Evolutionary conservation across 1,284 basidiomycete genomes (phyloP), one percentile per base, ranked within the genome.

Genomic region (Ceratobasidium sp.): DNA sequence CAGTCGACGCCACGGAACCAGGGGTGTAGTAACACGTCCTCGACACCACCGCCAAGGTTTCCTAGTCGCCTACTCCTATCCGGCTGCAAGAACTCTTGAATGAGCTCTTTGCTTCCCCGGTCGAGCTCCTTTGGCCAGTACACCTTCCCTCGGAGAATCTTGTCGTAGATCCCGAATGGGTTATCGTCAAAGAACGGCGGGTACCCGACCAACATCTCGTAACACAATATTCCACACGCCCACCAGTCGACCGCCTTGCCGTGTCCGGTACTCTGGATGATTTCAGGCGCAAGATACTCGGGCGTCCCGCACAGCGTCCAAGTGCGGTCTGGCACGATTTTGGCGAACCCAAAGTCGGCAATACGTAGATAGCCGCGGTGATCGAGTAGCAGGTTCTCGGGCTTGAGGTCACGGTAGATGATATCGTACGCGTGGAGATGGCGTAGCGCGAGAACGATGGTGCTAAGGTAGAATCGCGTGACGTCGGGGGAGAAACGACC

Each of bases 221-320:
- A 99, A 81, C 97, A 94, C 80, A 99, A 86, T 20, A 99, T 96
- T 40, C 97, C 97, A 80, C 97, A 94, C 1, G 98, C 96, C 92
- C 98, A 99, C 97, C 97, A 99, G 84, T 99, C 97, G 3, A 98
- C 97, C 50, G 95, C 95, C 86, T 99, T 98, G 80, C 97, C 97
- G 87, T 99, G 98, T 13, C 97, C 97, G 81, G 97, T 96, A 17
- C 94, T 96, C 84, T 97, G 96, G 61, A 99, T 98, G 77, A 97
- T 96, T 85, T 97, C 96, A 23, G 96, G 96, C 0, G 96, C 96
- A 57, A 97, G 89, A 82, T 99, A 99, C 85, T 99, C 98, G 15
- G 98, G 98, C 4, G 96, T 98, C 52, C 96, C 98, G 85, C 98
- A 99, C 26, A 99, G 89, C 7, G 98, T 99, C 97, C 97, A 99